A percentile compares a stretch with the other conserved stretches of the same genome.
phyloP scores from a whole-genome alignment of 2,329 filamentous ascomycete genomes.

The Stagonosporopsis tanaceti region DNA sequence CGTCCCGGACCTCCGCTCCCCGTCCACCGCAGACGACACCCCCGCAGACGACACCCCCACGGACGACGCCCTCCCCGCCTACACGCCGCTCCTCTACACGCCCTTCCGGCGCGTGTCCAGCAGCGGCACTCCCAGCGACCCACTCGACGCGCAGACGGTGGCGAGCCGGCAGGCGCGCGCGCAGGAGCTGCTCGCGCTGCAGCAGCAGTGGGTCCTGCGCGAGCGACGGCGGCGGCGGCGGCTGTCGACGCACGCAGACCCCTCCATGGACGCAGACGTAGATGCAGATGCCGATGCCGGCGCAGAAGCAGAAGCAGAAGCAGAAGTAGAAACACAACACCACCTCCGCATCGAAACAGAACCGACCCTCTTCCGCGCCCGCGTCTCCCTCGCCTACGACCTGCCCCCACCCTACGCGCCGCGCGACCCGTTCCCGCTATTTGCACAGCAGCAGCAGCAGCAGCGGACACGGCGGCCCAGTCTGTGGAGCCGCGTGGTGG shows the following conservation, averaged over 20 bases:
- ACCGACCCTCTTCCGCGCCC: conserved; percentile 4
- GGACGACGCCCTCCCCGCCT: not conserved
- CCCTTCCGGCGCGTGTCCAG: not conserved
- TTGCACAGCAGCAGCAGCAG: not conserved
- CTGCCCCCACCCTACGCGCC: conserved; percentile 1
- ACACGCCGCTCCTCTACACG: not conserved
- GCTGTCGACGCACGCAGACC: not conserved
- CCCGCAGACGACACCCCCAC: not conserved
- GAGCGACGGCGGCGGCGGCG: not conserved
- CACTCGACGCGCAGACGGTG: not conserved
- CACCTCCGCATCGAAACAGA: not conserved
- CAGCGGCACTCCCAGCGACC: not conserved
- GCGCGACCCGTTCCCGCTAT: conserved; percentile 1
- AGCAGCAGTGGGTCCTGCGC: not conserved
- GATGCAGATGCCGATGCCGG: not conserved
- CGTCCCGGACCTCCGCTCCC: not conserved
- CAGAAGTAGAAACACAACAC: not conserved
- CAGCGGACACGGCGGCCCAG: not conserved
- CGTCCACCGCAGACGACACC: not conserved
- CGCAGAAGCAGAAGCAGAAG: not conserved
- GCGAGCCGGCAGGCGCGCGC: not conserved
- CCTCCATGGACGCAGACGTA: not conserved
- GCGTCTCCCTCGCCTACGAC: not conserved
- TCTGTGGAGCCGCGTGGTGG: not conserved
- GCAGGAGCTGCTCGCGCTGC: not conserved